Percentiles rank a stretch among this genome's conserved stretches.
Evolutionary conservation across 140 eudicot species (phyloP).

Genomic region (Bidens hawaiensis): DNA sequence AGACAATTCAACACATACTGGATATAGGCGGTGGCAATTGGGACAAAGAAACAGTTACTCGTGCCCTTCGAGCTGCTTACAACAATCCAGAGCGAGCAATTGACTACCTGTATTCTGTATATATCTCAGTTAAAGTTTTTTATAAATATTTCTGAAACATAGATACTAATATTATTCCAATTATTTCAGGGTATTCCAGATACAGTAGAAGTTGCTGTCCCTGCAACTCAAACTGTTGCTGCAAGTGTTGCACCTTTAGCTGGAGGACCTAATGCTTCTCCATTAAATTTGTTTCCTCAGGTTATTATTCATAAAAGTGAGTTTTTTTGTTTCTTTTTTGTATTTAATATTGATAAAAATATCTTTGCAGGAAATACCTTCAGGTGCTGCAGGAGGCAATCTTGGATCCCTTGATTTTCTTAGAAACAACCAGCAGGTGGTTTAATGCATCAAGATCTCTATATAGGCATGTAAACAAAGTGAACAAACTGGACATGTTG

Average conservation of each 20-base stretch:
- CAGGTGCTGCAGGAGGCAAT: slow-evolving; percentile 66
- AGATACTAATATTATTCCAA: slow-evolving; percentile 1
- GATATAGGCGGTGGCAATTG: slow-evolving; percentile 98
- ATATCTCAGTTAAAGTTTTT: slow-evolving; percentile 5
- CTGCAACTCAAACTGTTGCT: slow-evolving; percentile 31
- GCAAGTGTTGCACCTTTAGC: slow-evolving; percentile 44
- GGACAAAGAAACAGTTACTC: slow-evolving; percentile 85
- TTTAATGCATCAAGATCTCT: slow-evolving; percentile 12
- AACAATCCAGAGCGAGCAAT: slow-evolving; percentile 97
- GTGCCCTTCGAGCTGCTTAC: slow-evolving; percentile 97
- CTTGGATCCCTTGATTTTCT: slow-evolving; percentile 94
- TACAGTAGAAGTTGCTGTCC: slow-evolving; percentile 65
- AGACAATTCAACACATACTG: slow-evolving; percentile 74
- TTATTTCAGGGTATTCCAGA: slow-evolving; percentile 79
- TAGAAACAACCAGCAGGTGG: slow-evolving; percentile 88
- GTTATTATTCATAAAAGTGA: slow-evolving; percentile 21
- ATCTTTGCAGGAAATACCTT: slow-evolving; percentile 49
- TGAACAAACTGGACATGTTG: no score
- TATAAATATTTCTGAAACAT: neutral
- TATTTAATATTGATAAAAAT: neutral
- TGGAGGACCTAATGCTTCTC: slow-evolving; percentile 89
- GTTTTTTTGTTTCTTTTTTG: slow-evolving; percentile 1
- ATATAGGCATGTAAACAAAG: no score
- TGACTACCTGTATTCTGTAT: slow-evolving; percentile 85
- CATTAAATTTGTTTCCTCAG: slow-evolving; percentile 93